Evolutionary conservation across 257 asterid species (phyloP).

Genomic region (Avicennia marina): DNA sequence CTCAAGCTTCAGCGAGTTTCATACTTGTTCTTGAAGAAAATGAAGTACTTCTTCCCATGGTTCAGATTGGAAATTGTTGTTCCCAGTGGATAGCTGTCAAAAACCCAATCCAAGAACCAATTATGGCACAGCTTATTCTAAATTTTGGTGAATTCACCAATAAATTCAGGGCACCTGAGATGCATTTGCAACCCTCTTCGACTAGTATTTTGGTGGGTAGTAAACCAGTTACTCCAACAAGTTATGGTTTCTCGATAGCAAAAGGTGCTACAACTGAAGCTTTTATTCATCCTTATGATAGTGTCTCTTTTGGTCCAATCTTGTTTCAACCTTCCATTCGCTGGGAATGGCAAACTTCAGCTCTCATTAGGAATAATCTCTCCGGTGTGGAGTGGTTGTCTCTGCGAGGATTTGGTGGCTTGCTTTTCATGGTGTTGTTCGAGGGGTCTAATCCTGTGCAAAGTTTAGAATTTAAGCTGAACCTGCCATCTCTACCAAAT

Average conservation of each 20-base stretch:
- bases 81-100: constrained; percentile 58
- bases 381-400: constrained; percentile 90
- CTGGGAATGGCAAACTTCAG: constrained; percentile 89
- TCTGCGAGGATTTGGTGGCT: constrained; percentile 75
- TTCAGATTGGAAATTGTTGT: constrained; percentile 59
- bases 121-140: constrained; percentile 70
- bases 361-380: constrained; percentile 73
- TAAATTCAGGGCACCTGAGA: constrained; percentile 50
- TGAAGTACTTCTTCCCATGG: constrained; percentile 53
- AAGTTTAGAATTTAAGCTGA: constrained; percentile 61
- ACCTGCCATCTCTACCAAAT: constrained; percentile 30
- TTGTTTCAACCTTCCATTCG: constrained; percentile 77
- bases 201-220: constrained; percentile 39
- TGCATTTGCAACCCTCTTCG: constrained; percentile 42
- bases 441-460: constrained; percentile 56
- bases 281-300: constrained; percentile 54
- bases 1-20: constrained; percentile 52
- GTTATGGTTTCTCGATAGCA: constrained; percentile 79
- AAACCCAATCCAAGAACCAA: constrained; percentile 69
- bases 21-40: constrained; percentile 50
- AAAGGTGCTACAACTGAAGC: constrained; percentile 80
- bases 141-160: constrained; percentile 69
- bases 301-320: constrained; percentile 74
- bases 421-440: constrained; percentile 54
- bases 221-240: constrained; percentile 46